Evolutionary conservation across 441 rosid species (phyloP).

Genomic region (Arabidopsis lyrata): DNA sequence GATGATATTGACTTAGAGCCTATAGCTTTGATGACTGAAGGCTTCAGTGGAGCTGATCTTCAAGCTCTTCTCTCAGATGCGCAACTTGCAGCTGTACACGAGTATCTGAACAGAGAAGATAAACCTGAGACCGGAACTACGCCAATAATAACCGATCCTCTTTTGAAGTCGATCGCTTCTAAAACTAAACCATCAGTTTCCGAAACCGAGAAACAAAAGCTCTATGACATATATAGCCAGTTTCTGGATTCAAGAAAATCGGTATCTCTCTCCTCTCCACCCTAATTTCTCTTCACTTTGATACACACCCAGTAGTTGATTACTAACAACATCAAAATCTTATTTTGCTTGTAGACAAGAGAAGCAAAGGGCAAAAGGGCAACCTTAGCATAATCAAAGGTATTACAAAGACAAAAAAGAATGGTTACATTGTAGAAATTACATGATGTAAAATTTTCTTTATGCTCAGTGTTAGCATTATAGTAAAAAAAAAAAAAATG

Average conservation of each 20-base stretch:
- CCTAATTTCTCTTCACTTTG: slow-evolving; percentile 1
- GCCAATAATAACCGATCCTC: slow-evolving; percentile 77
- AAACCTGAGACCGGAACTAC: slow-evolving; percentile 51
- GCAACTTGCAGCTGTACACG: slow-evolving; percentile 94
- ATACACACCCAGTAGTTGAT: slow-evolving; percentile 17
- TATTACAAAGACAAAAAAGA: not conserved
- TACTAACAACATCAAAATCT: slow-evolving; percentile 19
- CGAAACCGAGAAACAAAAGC: slow-evolving; percentile 83
- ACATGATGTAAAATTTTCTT: slow-evolving; percentile 9
- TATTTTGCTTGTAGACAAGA: slow-evolving; percentile 64
- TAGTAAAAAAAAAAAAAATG: not conserved
- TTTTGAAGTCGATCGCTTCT: slow-evolving; percentile 71
- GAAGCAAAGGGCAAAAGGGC: slow-evolving; percentile 95
- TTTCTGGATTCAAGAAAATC: slow-evolving; percentile 87
- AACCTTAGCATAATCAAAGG: slow-evolving; percentile 71
- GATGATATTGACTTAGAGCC: slow-evolving; percentile 68
- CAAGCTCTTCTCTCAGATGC: slow-evolving; percentile 98
- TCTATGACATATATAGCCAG: slow-evolving; percentile 83
- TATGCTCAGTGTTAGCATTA: slow-evolving; percentile 8
- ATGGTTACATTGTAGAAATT: slow-evolving; percentile 13
- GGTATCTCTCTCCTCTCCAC: slow-evolving; percentile 39
- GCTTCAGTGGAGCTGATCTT: slow-evolving; percentile 98
- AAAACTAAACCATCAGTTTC: slow-evolving; percentile 94
- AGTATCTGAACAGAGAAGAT: slow-evolving; percentile 56
- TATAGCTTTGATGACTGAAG: slow-evolving; percentile 81